These are phyloP conservation scores for Inonotus hispidus DNA, from an alignment of 1,284 basidiomycete genomes.

Conservation along the genomic window DNA sequence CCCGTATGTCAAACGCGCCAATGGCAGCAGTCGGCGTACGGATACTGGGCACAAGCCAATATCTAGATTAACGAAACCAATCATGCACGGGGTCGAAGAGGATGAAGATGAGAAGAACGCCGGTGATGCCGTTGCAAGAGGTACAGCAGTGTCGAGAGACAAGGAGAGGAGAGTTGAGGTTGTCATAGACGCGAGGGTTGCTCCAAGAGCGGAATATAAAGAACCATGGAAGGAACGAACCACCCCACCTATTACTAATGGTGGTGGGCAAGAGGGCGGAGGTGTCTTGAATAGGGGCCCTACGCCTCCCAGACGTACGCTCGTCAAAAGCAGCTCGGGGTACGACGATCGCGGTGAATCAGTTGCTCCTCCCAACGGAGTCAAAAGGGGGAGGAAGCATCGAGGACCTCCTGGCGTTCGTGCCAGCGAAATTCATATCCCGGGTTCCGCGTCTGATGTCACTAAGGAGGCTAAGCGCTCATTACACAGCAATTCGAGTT, in stretches of 20 bases:
- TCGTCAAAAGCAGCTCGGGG: background rate
- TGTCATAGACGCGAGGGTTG: background rate
- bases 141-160: background rate
- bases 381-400: background rate
- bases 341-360: no score
- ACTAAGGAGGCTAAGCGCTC: background rate
- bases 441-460: background rate
- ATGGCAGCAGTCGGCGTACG: background rate
- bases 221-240: background rate
- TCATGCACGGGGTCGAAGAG: background rate
- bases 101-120: conserved; percentile 1
- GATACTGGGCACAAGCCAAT: background rate
- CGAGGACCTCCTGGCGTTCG: background rate
- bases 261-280: background rate
- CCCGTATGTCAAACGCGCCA: background rate
- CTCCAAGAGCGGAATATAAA: background rate
- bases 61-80: background rate
- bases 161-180: background rate
- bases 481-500: background rate
- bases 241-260: background rate
- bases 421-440: background rate
- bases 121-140: background rate
- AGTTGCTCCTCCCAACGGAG: background rate
- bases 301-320: background rate
- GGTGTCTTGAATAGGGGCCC: background rate